Evolutionary conservation across 2,329 filamentous ascomycete genomes (phyloP).

Genomic region (Hypoxylon sp.): DNA sequence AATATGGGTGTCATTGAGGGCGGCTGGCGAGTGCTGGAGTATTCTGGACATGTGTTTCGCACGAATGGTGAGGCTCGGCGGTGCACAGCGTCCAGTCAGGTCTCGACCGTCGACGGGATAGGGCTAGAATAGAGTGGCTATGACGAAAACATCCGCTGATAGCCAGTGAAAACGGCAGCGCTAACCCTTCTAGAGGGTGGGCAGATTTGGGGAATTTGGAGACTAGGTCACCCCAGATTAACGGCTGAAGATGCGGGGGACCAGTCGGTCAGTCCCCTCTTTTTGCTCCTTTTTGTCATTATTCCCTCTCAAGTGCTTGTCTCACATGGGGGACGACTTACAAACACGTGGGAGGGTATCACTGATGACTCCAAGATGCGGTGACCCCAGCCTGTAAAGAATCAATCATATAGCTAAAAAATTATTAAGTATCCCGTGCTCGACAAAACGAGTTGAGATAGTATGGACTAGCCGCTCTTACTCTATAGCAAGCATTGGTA

Average conservation of each 20-base stretch:
- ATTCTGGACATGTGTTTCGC: not conserved
- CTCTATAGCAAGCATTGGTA: not conserved
- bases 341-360: not conserved
- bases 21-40: not conserved
- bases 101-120: conserved; percentile 13
- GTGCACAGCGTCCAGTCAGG: not conserved
- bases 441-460: no score
- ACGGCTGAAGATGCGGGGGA: conserved; percentile 25
- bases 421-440: no score
- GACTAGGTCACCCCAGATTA: conserved; percentile 6
- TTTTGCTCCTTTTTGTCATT: not conserved
- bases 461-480: no score
- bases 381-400: no score
- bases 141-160: conserved; percentile 22
- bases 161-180: conserved; percentile 16
- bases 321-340: not conserved
- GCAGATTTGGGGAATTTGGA: conserved; percentile 26
- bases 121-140: conserved; percentile 5
- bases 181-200: conserved; percentile 21
- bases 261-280: not conserved
- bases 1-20: not conserved
- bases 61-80: conserved; percentile 18
- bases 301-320: not conserved
- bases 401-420: no score
- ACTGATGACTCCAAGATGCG: not conserved